These are phyloP conservation scores for Aspergillus eucalypticola DNA, from an alignment of 2,329 filamentous ascomycete species.

Conservation along the genomic window DNA sequence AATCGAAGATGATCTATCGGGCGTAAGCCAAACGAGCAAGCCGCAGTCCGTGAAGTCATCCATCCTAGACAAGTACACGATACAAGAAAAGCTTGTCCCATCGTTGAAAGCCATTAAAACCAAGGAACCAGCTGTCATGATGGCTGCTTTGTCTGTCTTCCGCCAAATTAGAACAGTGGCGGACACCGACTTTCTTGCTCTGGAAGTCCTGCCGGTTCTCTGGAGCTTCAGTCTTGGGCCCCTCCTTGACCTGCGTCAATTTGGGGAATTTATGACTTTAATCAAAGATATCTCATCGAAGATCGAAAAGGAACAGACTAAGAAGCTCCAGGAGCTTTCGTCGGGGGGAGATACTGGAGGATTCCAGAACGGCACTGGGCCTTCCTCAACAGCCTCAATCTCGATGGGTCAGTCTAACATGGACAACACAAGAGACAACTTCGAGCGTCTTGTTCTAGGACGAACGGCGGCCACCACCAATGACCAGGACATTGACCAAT, in stretches of 20 bases:
- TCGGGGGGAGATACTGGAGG: slow-evolving; percentile 57
- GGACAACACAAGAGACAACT: slow-evolving; percentile 68
- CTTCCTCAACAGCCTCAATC: slow-evolving; percentile 28
- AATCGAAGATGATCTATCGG: slow-evolving; percentile 71
- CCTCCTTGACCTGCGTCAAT: slow-evolving; percentile 81
- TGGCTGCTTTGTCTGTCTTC: slow-evolving; percentile 83
- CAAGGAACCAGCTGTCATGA: slow-evolving; percentile 96
- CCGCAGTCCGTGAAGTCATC: slow-evolving; percentile 68
- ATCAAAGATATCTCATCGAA: slow-evolving; percentile 77
- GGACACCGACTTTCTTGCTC: slow-evolving; percentile 86
- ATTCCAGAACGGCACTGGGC: slow-evolving; percentile 33
- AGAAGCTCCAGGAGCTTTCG: slow-evolving; percentile 82
- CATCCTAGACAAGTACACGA: slow-evolving; percentile 93
- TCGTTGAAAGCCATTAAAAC: slow-evolving; percentile 92
- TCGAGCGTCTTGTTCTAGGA: slow-evolving; percentile 86
- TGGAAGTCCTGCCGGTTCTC: slow-evolving; percentile 84
- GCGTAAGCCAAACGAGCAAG: slow-evolving; percentile 54
- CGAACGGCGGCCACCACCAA: slow-evolving; percentile 47
- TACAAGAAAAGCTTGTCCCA: slow-evolving; percentile 95
- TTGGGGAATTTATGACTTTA: slow-evolving; percentile 84
- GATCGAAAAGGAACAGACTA: slow-evolving; percentile 85
- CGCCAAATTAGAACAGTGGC: slow-evolving; percentile 77
- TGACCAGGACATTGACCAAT: slow-evolving; percentile 33
- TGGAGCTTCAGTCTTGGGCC: slow-evolving; percentile 93
- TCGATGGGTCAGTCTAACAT: slow-evolving; percentile 47